A percentile compares a stretch with the other conserved stretches of the same genome.
These are phyloP conservation scores for Pyronema domesticum DNA, from an alignment of 495 filamentous ascomycete species.

Conservation along the genomic window DNA sequence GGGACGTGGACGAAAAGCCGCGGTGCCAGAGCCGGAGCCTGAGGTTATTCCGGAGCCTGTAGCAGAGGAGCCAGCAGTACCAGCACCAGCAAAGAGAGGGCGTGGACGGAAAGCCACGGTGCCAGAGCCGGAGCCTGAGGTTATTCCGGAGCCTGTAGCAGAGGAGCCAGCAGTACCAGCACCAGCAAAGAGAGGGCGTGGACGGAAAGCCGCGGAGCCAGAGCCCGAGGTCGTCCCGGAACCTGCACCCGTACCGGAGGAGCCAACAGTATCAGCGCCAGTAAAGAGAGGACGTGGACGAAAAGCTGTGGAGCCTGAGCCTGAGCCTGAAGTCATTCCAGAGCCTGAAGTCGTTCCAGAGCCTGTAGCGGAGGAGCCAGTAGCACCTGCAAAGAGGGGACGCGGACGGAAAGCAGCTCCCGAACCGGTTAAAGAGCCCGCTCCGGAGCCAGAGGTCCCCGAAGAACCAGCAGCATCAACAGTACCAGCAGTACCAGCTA, in stretches of 20 bases:
- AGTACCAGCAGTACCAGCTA: no score
- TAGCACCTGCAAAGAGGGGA: neutral
- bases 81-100: neutral
- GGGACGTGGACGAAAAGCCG: neutral
- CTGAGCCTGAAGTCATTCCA: neutral
- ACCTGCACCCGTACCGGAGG: no score
- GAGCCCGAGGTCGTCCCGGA: no score
- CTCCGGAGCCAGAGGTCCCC: no score
- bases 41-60: neutral
- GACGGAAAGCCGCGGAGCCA: neutral
- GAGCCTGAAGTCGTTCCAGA: no score
- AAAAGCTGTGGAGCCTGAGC: neutral
- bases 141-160: neutral
- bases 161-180: neutral
- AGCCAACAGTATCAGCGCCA: no score
- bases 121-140: neutral
- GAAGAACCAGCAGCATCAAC: no score
- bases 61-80: neutral
- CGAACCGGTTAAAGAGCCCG: no score
- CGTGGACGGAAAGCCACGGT: neutral
- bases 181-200: neutral
- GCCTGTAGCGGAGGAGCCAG: no score
- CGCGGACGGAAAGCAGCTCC: neutral
- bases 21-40: neutral
- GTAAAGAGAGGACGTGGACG: neutral